Conservation (phyloP, 129 eudicot genomes). For the Artemisia annua region DNA sequence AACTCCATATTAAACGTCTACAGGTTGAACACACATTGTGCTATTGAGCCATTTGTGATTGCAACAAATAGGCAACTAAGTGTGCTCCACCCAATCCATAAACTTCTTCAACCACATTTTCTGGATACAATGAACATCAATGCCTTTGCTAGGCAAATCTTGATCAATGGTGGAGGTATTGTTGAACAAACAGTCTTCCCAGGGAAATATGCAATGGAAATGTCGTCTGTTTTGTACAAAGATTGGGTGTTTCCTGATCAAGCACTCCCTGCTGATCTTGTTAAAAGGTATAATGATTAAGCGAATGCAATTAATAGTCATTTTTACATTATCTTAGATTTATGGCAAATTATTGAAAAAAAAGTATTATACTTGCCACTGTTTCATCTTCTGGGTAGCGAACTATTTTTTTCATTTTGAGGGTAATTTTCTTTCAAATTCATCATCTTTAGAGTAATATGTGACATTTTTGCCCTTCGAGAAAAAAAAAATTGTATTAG, state of each 20-base stretch:
- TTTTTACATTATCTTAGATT: background rate
- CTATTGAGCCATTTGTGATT: conserved; percentile 56
- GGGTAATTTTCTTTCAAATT: too few relatives aligned
- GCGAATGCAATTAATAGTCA: background rate
- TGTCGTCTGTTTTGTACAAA: conserved; percentile 41
- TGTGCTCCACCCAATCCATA: conserved; percentile 60
- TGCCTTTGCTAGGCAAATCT: conserved; percentile 43
- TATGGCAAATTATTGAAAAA: too few relatives aligned
- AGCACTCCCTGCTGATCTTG: conserved; percentile 68
- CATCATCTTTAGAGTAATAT: too few relatives aligned
- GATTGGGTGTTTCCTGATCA: conserved; percentile 53
- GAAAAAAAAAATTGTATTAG: too few relatives aligned
- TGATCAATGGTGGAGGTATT: conserved; percentile 51
- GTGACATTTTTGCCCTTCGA: too few relatives aligned
- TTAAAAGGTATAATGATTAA: conserved; percentile 42
- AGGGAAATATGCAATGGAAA: conserved; percentile 50
- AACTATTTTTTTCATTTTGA: too few relatives aligned
- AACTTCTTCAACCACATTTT: conserved; percentile 60
- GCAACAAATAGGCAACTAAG: conserved; percentile 69
- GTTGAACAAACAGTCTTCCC: conserved; percentile 52
- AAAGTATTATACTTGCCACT: too few relatives aligned
- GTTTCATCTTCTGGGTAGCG: too few relatives aligned
- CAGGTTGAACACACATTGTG: conserved; percentile 70
- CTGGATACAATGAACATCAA: conserved; percentile 60
- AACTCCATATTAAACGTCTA: background rate